Base-by-base conservation (phyloP, 1,284 basidiomycete genomes). In the Sporisorium reilianum region DNA sequence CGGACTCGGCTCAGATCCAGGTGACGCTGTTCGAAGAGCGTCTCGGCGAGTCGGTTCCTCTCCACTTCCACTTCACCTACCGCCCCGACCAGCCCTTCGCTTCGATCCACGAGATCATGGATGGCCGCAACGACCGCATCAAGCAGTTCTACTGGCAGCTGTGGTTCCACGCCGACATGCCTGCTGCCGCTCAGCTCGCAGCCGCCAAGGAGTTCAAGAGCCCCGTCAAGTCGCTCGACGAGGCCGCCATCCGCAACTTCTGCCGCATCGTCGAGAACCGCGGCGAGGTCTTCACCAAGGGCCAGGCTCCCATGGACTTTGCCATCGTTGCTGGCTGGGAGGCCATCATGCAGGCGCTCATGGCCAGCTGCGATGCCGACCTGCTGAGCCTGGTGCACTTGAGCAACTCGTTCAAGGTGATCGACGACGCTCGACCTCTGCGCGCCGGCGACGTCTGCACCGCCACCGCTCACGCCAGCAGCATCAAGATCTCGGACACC, bases 261-360 rank as follows among this genome's bases (percentile, higher is more conserved):
- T 98, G 95, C 82, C 90, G 90, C 46, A 92, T 99, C 52, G 90
- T 98, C 62, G 95, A 94, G 45, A 98, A 97, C 85, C 91, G 95
- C 81, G 91, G 91, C 51, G 95, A 95, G 85, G 89, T 89, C 8
- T 99, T 96, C 89, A 88, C 89, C 26, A 90, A 93, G 55, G 80
- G 77, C 18, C 71, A 76, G 63, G 80, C 80, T 53, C 96, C 96
- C 0, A 97, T 99, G 94, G 97, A 99, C 87, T 98, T 97, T 83
- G 94, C 95, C 59, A 99, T 99, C 83, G 95, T 98, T 64, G 92
- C 95, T 51, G 95, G 95, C 46, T 98, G 96, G 95, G 75, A 80
- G 60, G 78, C 78, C 22, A 80, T 82, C 75, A 82, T 82, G 80
- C 77, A 80, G 67, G 79, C 80, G 10, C 71, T 80, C 46, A 82